Base-by-base conservation (phyloP, 1,284 basidiomycete genomes). In the Puccinia horiana region DNA sequence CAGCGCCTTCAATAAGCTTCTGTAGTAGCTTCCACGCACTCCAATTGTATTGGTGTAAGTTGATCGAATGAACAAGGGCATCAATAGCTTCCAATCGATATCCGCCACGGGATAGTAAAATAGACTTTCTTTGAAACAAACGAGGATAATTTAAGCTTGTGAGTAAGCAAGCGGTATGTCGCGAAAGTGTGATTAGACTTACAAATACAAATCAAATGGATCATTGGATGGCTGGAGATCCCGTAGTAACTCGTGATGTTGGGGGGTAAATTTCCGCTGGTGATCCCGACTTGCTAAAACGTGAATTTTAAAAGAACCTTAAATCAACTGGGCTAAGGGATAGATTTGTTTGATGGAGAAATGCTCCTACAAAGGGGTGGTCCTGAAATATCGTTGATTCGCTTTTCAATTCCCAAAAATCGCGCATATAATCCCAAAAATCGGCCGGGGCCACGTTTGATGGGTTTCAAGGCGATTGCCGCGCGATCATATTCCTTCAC, bases 41-140 rank as follows among this genome's bases (percentile, higher is more conserved):
- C 96, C 97, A 99, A 86, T 98, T 98, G 92, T 95, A 99, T 11
- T 94, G 92, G 85, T 93, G 94, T 3, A 90, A 89, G 73, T 90
- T 90, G 72, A 98, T 92, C 8, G 94, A 96, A 47, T 91, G 87
- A 26, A 98, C 88, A 11, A 92, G 90, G 84, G 90, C 91, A 85
- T 95, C 94, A 49, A 96, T 93, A 0, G 96, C 95, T 86, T 94
- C 93, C 83, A 94, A 92, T 61, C 93, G 90, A 84, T 92, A 90
- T 70, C 91, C 91, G 79, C 96, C 88, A 20, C 94, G 91, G 77
- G 91, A 91, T 73, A 95, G 90, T 84, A 96, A 91, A 12, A 96
- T 87, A 0, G 92, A 92, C 86, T 94, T 93, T 80, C 93, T 94
- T 8, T 70, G 54, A 52, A 83, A 61, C 83, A 83, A 75, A 76